Percentiles rank a stretch among this genome's conserved stretches.
Conservation (phyloP, 2,329 filamentous ascomycete genomes). For the Orbilia ellipsospora region DNA sequence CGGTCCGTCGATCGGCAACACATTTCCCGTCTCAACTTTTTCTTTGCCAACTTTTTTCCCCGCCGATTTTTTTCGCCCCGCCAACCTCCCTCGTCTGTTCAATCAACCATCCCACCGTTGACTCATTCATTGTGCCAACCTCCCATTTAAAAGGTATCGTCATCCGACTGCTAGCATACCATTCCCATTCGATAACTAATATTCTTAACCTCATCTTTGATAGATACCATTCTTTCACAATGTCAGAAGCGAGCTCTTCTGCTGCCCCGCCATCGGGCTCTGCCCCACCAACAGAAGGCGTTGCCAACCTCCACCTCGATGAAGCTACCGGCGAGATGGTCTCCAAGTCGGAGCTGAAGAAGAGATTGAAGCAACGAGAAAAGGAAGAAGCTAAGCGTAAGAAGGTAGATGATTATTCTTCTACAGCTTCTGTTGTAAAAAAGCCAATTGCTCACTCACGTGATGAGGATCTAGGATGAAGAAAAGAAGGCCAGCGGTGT, state of each 20-base stretch:
- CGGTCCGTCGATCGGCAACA: background rate
- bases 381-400: slow-evolving; percentile 74
- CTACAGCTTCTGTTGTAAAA: background rate
- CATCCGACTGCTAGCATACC: too few species aligned
- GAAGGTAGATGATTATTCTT: slow-evolving; percentile 67
- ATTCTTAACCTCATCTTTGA: too few species aligned
- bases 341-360: slow-evolving; percentile 92
- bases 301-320: slow-evolving; percentile 81
- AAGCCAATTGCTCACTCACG: slow-evolving; percentile 8
- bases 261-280: slow-evolving; percentile 65
- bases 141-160: background rate
- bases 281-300: slow-evolving; percentile 55
- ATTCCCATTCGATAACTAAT: too few species aligned
- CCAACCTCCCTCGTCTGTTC: slow-evolving; percentile 9
- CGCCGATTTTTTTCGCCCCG: slow-evolving; percentile 40
- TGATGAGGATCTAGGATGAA: slow-evolving; percentile 18
- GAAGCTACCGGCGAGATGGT: slow-evolving; percentile 89
- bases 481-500: slow-evolving; percentile 47
- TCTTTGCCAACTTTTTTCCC: slow-evolving; percentile 12
- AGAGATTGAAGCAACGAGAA: slow-evolving; percentile 89
- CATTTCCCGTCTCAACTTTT: slow-evolving; percentile 3
- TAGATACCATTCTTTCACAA: slow-evolving; percentile 5
- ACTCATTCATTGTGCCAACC: too few species aligned
- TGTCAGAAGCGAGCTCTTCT: slow-evolving; percentile 60
- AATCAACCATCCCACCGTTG: slow-evolving; percentile 21